Percentiles rank a stretch among this genome's conserved stretches.
Conservation (phyloP, 768 basidiomycete genomes). For the Clathrus columnatus region DNA sequence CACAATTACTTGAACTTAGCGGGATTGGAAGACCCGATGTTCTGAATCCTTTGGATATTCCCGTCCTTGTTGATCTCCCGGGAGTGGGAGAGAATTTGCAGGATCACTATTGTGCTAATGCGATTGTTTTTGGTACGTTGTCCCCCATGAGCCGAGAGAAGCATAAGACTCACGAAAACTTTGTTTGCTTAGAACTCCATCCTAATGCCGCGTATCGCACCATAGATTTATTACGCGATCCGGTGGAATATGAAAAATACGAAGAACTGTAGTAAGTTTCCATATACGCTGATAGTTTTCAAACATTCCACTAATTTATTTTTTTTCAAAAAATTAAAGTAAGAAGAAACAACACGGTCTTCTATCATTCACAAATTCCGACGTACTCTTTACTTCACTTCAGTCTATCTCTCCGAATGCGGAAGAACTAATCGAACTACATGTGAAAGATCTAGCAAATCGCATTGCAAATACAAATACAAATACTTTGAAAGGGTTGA, state of each 20-base stretch:
- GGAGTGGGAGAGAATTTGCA: constrained; percentile 66
- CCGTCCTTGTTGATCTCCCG: constrained; percentile 51
- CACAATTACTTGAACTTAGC: constrained; percentile 50
- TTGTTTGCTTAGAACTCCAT: too few species aligned
- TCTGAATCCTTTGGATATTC: constrained; percentile 40
- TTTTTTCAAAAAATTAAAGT: too few species aligned
- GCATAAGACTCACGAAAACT: too few species aligned
- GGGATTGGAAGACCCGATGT: constrained; percentile 54
- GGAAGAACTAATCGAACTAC: background rate
- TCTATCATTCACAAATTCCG: background rate
- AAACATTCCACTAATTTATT: background rate
- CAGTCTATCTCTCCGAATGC: background rate
- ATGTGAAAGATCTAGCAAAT: background rate
- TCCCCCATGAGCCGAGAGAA: too few species aligned
- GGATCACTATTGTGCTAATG: constrained; percentile 27
- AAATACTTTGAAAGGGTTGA: too few species aligned
- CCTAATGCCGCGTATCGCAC: too few species aligned
- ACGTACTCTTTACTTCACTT: background rate
- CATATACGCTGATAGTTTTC: background rate
- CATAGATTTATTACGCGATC: background rate
- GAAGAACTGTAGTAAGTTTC: background rate
- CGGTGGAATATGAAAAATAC: background rate
- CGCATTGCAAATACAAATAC: too few species aligned
- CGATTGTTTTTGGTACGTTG: background rate
- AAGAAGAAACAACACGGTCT: background rate